Base-by-base conservation (phyloP, 2,329 filamentous ascomycete genomes). In the Penicillium sp. region DNA sequence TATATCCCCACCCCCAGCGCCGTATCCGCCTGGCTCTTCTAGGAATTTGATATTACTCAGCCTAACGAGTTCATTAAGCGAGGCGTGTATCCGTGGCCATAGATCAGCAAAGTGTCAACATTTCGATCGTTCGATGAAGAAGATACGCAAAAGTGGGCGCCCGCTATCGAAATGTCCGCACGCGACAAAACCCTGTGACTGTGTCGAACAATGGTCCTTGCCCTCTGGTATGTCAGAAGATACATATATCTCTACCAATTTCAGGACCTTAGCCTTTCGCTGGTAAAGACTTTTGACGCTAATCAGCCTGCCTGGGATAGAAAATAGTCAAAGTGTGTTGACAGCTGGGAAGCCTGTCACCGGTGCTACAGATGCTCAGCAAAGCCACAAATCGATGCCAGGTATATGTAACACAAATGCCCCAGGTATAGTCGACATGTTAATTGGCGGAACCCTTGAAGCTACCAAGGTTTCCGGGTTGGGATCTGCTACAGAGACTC, bases 21-120 rank as follows among this genome's bases (percentile, higher is more conserved):
- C 16, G 6, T 35, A 3, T 1, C 33, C 14, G 2, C 14, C 4
- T n/a, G 33, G 3, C 6, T n/a, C 16, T 16, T n/a, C 10, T 7
- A 7, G 33, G 2, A n/a, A 3, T 2, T 35, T 35, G 33, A n/a
- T 35, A 1, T 35, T 7, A 35, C 14, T 35, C 16, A n/a, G 7
- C 8, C 16, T 35, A n/a, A 35, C 14, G 1, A 35, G 1, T 10
- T 3, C 33, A 33, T n/a, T 14, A 35, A 80, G 78, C 58, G 77
- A 80, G 60, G 78, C 78, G 63, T 80, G 78, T 59, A 78, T 80
- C 62, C 76, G 78, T 54, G 78, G 78, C 21, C 78, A 80, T 65
- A 74, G 78, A 51, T 80, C 78, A 23, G 79, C 78, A 57, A 80
- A 80, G 76, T 80, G 78, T 48, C 76, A 76, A 55, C 78, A 81